Conservation (phyloP, 2,329 filamentous ascomycete genomes). For the Metarhizium guizhouense region DNA sequence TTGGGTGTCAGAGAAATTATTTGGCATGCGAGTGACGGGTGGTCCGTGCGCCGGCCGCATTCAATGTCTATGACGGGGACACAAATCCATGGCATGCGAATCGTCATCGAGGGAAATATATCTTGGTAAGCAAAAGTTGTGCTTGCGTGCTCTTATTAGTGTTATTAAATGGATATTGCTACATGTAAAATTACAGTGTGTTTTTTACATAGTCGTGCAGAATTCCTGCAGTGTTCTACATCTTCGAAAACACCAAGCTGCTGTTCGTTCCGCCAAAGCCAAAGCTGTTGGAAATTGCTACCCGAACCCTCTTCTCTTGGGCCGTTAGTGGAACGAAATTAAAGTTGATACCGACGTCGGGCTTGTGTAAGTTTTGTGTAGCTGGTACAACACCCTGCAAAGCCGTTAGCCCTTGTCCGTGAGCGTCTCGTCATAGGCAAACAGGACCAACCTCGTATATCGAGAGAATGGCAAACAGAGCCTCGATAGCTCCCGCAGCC, state of each 20-base stretch:
- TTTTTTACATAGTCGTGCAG: not conserved
- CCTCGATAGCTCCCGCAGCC: conserved; percentile 83
- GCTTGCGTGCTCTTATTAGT: not conserved
- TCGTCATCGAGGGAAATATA: too few relatives aligned
- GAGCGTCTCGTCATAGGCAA: not conserved
- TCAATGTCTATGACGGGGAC: not conserved
- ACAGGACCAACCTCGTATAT: conserved; percentile 59
- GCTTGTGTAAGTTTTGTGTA: conserved; percentile 70
- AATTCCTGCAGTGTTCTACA: not conserved
- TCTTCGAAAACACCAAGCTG: conserved; percentile 62
- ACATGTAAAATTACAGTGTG: not conserved
- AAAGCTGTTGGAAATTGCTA: conserved; percentile 89
- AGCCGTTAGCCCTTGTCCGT: not conserved
- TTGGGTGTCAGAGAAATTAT: not conserved
- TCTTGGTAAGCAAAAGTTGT: too few relatives aligned
- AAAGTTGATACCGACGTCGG: conserved; percentile 61
- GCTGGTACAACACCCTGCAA: conserved; percentile 68
- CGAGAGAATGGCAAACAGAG: conserved; percentile 73
- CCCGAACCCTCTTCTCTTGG: conserved; percentile 61
- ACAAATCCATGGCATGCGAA: not conserved
- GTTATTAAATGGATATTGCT: not conserved
- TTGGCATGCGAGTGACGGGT: not conserved
- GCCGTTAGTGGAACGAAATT: conserved; percentile 73
- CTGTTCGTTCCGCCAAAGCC: conserved; percentile 97
- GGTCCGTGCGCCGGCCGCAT: not conserved